Evolutionary conservation across 176 grass and related monocot species (phyloP).

Genomic region (Oryza meridionalis): DNA sequence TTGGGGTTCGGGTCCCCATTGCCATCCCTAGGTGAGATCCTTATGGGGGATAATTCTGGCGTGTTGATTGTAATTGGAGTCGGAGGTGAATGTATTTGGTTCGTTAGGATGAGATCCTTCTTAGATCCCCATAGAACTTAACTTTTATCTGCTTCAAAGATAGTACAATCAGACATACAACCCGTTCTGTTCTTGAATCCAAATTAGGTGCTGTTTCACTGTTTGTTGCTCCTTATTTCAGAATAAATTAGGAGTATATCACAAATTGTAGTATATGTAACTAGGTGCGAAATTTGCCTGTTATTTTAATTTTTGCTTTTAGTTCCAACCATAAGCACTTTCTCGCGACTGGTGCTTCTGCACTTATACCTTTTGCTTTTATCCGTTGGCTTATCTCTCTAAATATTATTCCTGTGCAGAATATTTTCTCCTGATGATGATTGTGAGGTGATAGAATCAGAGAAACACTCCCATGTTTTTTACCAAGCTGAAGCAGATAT

Average conservation of each 20-base stretch:
- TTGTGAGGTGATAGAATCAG: slow-evolving; percentile 95
- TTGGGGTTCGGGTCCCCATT: too few species aligned
- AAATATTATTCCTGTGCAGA: slow-evolving; percentile 54
- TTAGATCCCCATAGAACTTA: background rate
- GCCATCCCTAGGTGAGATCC: too few species aligned
- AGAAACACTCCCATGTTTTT: slow-evolving; percentile 88
- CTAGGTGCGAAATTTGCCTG: background rate
- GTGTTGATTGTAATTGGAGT: background rate
- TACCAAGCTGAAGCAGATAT: slow-evolving; percentile 91
- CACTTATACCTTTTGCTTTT: slow-evolving; percentile 13
- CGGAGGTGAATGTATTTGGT: background rate
- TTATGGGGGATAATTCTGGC: too few species aligned
- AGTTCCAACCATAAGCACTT: background rate
- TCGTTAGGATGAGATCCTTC: background rate
- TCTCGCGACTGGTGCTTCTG: background rate
- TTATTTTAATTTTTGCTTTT: background rate
- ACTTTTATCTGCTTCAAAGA: background rate
- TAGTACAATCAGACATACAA: background rate
- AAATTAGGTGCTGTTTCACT: background rate
- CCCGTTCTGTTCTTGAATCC: background rate
- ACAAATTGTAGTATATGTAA: background rate
- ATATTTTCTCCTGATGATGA: slow-evolving; percentile 92
- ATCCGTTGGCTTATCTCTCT: slow-evolving; percentile 8
- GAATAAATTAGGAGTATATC: too few species aligned
- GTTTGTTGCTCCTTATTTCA: background rate